These are phyloP conservation scores for Ophiognomonia clavigignenti-juglandacearum DNA, from an alignment of 2,329 filamentous ascomycete genomes.

Conservation along the genomic window DNA sequence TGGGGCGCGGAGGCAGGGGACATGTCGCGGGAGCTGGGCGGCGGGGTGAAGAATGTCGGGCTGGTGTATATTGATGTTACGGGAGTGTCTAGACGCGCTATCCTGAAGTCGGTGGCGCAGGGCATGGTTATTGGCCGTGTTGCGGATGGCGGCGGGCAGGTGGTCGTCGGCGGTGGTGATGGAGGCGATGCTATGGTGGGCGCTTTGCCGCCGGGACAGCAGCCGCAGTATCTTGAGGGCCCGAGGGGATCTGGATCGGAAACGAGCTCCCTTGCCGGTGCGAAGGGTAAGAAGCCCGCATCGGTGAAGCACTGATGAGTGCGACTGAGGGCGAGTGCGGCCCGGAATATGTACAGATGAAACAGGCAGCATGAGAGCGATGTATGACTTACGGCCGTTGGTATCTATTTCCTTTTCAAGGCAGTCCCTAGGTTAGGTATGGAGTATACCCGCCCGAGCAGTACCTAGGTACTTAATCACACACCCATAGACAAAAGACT, in stretches of 20 bases:
- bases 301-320: conserved; percentile 12
- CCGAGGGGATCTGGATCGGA: conserved; percentile 22
- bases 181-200: conserved; percentile 22
- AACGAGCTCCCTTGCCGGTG: conserved; percentile 10
- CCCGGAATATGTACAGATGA: no score
- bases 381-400: neutral
- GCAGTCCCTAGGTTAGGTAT: no score
- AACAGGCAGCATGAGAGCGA: no score
- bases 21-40: conserved; percentile 69
- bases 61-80: conserved; percentile 96
- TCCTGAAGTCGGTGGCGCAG: conserved; percentile 93
- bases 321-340: neutral
- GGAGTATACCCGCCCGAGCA: no score
- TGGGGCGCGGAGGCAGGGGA: conserved; percentile 83
- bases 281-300: conserved; percentile 12
- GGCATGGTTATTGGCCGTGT: conserved; percentile 89
- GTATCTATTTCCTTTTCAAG: no score
- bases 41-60: conserved; percentile 92
- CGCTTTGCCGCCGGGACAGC: conserved; percentile 3
- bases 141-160: conserved; percentile 65
- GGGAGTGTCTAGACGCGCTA: conserved; percentile 81
- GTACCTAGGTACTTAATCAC: no score
- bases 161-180: conserved; percentile 65
- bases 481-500: no score
- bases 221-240: conserved; percentile 21